Base-by-base conservation (phyloP, 805 yeast genomes). In the Grigorovia transvaalensis region DNA sequence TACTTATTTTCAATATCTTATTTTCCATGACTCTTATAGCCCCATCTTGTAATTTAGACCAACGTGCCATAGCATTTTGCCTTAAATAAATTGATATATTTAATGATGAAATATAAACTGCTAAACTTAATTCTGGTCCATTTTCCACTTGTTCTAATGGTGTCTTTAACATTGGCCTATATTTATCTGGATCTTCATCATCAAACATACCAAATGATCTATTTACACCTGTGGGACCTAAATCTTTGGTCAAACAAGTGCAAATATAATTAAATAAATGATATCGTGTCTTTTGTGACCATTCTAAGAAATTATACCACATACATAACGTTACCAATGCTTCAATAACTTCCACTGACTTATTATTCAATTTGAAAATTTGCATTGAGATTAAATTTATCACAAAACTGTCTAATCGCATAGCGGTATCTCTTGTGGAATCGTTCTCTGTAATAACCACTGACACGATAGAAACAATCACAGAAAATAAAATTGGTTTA, bases 221-320 rank as follows among this genome's bases (percentile, higher is more conserved):
- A 74, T 46, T 78, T 62, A 29, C 84, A 79, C 23, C 80, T 5
- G 57, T 79, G 5, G 88, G 74, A 0, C 95, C 95, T 50, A 89
- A 68, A 64, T 89, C 96, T 58, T 80, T 84, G 1, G 85, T 75
- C 66, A 89, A 72, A 4, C 84, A 73, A 13, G 83, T 79, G 50
- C 89, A 80, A 20, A 87, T 70, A 13, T 79, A 71, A 51, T 80
- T 79, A 56, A 87, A 74, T 50, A 88, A 71, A 62, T 86, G 93
- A 56, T 83, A 82, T 47, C 95, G 78, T 52, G 95, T 79, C 58
- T 85, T 85, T 56, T 82, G 85, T 57, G 86, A 85, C 58, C 86
- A 71, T 65, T 88, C 96, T 0, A 96, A 86, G 4, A 87, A 78
- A 57, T 85, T 86, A 63, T 88, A 88, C 96, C 96, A 89, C 30